Conservation (phyloP, 352 stramenopile species). For the Globisporangium paroecandrum region DNA sequence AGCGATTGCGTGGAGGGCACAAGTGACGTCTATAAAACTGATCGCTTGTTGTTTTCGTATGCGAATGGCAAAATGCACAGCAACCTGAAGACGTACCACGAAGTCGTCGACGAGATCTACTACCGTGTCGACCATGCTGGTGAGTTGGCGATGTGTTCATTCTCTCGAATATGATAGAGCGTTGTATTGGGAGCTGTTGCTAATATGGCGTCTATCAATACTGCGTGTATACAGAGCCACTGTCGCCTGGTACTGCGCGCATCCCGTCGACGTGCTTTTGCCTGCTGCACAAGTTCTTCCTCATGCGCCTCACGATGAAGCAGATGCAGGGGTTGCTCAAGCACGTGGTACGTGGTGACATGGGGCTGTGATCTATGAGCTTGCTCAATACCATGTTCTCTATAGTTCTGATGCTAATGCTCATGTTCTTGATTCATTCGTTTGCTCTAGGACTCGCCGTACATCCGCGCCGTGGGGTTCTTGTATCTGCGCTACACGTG, state of each 20-base stretch:
- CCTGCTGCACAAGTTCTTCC: slow-evolving; percentile 95
- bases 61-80: slow-evolving; percentile 15
- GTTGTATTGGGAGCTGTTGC: background rate
- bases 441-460: slow-evolving; percentile 87
- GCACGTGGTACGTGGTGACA: slow-evolving; percentile 48
- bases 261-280: slow-evolving; percentile 96
- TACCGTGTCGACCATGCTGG: slow-evolving; percentile 81
- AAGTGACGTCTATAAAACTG: background rate
- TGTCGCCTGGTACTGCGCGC: slow-evolving; percentile 84
- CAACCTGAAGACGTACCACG: slow-evolving; percentile 93
- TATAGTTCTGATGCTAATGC: background rate
- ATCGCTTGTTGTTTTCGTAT: background rate
- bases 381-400: background rate
- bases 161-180: background rate
- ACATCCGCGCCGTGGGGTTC: slow-evolving; percentile 96
- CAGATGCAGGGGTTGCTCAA: slow-evolving; percentile 96
- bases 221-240: slow-evolving; percentile 83
- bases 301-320: slow-evolving; percentile 93
- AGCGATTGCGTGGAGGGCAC: background rate
- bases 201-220: background rate
- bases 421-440: background rate
- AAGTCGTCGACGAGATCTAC: slow-evolving; percentile 95
- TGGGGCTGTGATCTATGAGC: background rate
- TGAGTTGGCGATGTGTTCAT: slow-evolving; percentile 14
- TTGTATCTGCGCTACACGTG: slow-evolving; percentile 97